Evolutionary conservation across 2,329 filamentous ascomycete genomes (phyloP), one percentile per base, ranked within the genome.

Genomic region (Botrytis paeoniae): DNA sequence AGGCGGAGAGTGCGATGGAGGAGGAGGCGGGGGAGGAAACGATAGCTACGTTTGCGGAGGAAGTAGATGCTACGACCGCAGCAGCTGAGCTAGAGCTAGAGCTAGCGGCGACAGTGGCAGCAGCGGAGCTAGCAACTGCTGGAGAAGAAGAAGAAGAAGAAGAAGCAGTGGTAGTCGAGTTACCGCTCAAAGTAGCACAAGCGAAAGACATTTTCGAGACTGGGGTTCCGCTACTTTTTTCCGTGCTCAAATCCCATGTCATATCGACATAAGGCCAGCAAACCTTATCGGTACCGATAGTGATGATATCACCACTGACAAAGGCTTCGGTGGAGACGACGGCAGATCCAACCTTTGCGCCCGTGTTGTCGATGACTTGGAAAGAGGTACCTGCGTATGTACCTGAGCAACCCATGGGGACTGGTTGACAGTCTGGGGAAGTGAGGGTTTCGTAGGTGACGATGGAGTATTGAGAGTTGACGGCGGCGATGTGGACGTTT

Each of bases 201-300:
- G 87, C 87, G 78, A 89, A 89, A 72, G 85, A 87, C 75, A 89
- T 87, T 77, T 85, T 83, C 73, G 69, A 65, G 9, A 71, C 75
- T 75, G 65, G 78, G 75, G 59, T 73, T 74, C 74, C 76, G 74
- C 25, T 82, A 76, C 69, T 75, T 6, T 65, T 65, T 5, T 61
- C 45, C 5, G 35, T 73, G 69, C 81, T 81, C 65, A 86, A 78
- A 73, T 82, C 81, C 87, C 87, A 89, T 48, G 82, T 82, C 86
- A 88, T 88, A 79, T 83, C 83, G 70, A 88, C 86, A 75, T 89
- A 89, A 39, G 87, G 87, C 87, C 87, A 91, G 83, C 89, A 90
- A 77, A 91, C 83, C 65, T 86, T 83, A 35, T 86, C 75, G 74
- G 60, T 71, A 7, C 89, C 86, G n/a, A 81, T 77, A 83, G 89